These are phyloP conservation scores for Scutellaria minor DNA, from an alignment of 257 asterid genomes.

Conservation along the genomic window DNA sequence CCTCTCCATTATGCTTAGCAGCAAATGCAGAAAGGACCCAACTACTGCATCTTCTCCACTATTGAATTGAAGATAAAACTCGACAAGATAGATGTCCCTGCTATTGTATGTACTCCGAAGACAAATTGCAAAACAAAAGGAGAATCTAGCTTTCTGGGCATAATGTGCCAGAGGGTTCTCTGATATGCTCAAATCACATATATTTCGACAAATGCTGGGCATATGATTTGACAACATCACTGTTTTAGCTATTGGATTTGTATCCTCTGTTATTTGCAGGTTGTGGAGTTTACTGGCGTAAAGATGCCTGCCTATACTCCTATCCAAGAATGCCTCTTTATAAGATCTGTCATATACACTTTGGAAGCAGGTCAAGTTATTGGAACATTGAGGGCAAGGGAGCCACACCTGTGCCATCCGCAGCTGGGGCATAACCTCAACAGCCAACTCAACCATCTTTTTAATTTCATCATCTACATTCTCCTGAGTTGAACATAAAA, in stretches of 20 bases:
- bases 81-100: neutral
- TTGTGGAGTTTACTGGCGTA: conserved; percentile 7
- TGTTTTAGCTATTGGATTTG: neutral
- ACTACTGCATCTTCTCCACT: neutral
- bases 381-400: conserved; percentile 26
- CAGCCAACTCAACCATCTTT: conserved; percentile 2
- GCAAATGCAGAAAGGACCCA: neutral
- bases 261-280: neutral
- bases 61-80: conserved; percentile 5
- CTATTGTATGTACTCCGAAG: neutral
- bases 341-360: neutral
- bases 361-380: neutral
- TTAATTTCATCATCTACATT: neutral
- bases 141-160: neutral
- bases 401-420: conserved; percentile 22
- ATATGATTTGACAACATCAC: neutral
- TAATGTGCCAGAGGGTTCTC: conserved; percentile 27
- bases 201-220: neutral
- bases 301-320: too few species aligned
- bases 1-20: neutral
- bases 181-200: conserved; percentile 1
- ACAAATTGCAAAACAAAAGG: conserved; percentile 7
- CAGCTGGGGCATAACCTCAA: conserved; percentile 9
- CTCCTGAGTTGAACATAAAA: neutral
- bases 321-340: too few species aligned